Evolutionary conservation across 768 basidiomycete species (phyloP).

Genomic region (Lanmaoa rubissima): DNA sequence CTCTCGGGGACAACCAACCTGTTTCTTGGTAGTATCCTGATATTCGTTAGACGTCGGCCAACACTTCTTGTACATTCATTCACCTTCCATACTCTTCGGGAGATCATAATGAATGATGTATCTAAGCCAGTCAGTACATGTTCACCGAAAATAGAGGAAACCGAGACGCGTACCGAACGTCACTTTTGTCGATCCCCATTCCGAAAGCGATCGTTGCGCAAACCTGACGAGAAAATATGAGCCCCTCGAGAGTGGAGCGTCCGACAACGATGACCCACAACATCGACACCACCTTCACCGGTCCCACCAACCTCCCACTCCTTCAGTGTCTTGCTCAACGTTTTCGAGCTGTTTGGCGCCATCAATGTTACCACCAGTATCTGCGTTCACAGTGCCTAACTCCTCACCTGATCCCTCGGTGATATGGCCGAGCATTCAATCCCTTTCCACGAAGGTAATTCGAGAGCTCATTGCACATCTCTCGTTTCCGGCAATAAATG

Average conservation of each 20-base stretch:
- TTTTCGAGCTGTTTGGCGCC: slow-evolving; percentile 36
- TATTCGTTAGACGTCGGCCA: background rate
- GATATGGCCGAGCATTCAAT: slow-evolving; percentile 68
- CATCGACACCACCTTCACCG: slow-evolving; percentile 55
- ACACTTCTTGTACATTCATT: background rate
- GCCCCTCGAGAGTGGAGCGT: background rate
- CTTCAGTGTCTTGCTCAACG: slow-evolving; percentile 50
- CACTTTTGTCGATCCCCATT: slow-evolving; percentile 81
- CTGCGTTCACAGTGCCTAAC: background rate
- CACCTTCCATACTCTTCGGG: slow-evolving; percentile 82
- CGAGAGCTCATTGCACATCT: slow-evolving; percentile 66
- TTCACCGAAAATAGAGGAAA: background rate
- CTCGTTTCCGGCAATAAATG: slow-evolving; percentile 71
- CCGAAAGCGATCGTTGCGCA: slow-evolving; percentile 84
- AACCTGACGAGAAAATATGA: slow-evolving; percentile 41
- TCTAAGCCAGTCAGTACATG: slow-evolving; percentile 30
- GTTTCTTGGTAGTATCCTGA: slow-evolving; percentile 87
- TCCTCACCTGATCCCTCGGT: slow-evolving; percentile 61
- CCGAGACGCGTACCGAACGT: slow-evolving; percentile 52
- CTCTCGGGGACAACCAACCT: slow-evolving; percentile 39
- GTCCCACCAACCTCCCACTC: slow-evolving; percentile 60
- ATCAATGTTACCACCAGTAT: background rate
- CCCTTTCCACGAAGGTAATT: slow-evolving; percentile 64
- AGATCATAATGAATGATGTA: slow-evolving; percentile 83
- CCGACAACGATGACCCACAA: slow-evolving; percentile 42